Conservation (phyloP, 2,329 filamentous ascomycete species). For the Parasarocladium wereldwijsianum region DNA sequence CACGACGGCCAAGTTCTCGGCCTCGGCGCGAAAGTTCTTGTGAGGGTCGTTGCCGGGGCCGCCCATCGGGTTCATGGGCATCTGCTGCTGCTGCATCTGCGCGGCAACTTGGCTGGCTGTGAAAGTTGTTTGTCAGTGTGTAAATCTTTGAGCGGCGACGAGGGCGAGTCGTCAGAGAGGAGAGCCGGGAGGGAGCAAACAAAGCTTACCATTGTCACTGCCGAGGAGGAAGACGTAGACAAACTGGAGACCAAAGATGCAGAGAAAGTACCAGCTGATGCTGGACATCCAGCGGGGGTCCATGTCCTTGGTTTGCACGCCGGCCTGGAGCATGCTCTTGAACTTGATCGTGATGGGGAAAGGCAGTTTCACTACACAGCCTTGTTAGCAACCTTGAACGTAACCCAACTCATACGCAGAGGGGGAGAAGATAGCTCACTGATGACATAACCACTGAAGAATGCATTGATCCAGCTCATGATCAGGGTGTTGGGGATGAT, state of each 20-base stretch:
- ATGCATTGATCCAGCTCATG: constrained; percentile 99
- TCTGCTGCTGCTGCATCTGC: constrained; percentile 59
- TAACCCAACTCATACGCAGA: background rate
- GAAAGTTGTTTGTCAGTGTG: constrained; percentile 19
- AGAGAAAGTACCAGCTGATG: constrained; percentile 97
- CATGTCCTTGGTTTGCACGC: constrained; percentile 88
- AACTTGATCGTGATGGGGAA: constrained; percentile 98
- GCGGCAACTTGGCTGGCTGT: constrained; percentile 85
- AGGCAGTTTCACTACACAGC: constrained; percentile 68
- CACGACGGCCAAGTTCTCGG: constrained; percentile 88
- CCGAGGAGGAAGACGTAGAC: constrained; percentile 96
- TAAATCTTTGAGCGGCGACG: constrained; percentile 42
- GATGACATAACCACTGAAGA: constrained; percentile 96
- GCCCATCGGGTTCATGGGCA: constrained; percentile 45
- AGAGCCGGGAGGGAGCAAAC: background rate
- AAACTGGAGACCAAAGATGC: constrained; percentile 88
- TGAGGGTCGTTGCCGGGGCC: constrained; percentile 87
- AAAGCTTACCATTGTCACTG: constrained; percentile 73
- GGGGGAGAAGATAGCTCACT: constrained; percentile 43
- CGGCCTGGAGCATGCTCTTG: constrained; percentile 98
- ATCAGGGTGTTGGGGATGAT: constrained; percentile 98
- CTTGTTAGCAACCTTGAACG: constrained; percentile 9
- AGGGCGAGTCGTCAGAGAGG: constrained; percentile 7
- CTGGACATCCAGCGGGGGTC: constrained; percentile 98
- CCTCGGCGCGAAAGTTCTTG: constrained; percentile 85